Percentiles rank a stretch among this genome's conserved stretches.
phyloP scores from a whole-genome alignment of 352 stramenopile species.

The Phytopythium montanum region DNA sequence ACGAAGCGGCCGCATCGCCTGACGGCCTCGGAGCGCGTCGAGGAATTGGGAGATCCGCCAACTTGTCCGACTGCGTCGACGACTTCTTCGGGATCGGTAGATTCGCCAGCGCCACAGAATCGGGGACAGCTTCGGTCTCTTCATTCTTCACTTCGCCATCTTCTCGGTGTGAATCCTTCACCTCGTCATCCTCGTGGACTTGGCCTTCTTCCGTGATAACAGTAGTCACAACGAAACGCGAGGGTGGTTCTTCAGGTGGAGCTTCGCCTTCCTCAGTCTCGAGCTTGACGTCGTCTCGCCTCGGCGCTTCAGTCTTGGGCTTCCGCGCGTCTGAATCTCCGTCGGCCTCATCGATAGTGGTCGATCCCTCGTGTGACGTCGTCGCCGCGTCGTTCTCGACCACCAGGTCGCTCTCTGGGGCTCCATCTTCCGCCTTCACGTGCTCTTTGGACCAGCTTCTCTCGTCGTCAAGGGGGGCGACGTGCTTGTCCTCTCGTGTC shows the following conservation, averaged over 20 bases:
- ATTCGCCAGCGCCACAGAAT: background rate
- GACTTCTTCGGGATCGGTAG: slow-evolving; percentile 7
- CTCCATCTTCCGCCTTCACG: too few relatives aligned
- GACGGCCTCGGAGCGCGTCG: background rate
- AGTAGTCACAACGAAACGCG: background rate
- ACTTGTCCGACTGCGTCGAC: background rate
- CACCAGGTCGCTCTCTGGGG: too few relatives aligned
- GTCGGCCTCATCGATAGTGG: background rate
- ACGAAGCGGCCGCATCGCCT: background rate
- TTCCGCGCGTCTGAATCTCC: background rate
- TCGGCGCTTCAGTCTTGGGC: background rate
- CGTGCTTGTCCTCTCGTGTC: background rate
- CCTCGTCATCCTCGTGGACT: background rate
- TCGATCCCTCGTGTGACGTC: background rate
- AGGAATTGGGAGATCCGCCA: background rate
- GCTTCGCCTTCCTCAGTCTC: background rate
- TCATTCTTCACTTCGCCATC: background rate
- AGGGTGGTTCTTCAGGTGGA: background rate
- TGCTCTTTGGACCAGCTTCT: background rate
- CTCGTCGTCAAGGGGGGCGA: background rate
- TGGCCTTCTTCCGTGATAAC: background rate
- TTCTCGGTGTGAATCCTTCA: background rate
- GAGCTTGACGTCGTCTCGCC: background rate
- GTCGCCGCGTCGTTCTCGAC: background rate
- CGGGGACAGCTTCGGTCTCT: background rate